Percentiles rank a stretch among this genome's conserved stretches.
These are phyloP conservation scores for Bassia scoparia DNA, from an alignment of 148 eudicot species.

Conservation along the genomic window DNA sequence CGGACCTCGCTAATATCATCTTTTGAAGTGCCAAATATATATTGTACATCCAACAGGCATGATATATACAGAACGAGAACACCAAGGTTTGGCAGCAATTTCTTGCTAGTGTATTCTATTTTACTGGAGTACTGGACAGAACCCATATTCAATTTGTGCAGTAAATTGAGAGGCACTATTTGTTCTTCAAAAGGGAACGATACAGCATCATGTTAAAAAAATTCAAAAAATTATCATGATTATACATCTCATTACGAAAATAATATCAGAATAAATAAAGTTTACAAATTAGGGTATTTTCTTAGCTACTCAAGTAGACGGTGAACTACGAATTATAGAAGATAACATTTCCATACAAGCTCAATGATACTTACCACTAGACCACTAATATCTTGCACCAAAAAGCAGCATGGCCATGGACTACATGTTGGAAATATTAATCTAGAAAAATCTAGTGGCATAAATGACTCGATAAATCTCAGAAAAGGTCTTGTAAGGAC, in stretches of 20 bases:
- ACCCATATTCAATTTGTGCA: neutral
- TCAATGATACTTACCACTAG: neutral
- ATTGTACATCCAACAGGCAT: neutral
- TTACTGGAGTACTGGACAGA: neutral
- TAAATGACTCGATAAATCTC: too few relatives aligned
- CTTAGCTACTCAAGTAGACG: neutral
- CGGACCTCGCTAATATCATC: neutral
- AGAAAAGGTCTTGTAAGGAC: too few relatives aligned
- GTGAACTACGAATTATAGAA: neutral
- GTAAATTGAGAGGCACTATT: neutral
- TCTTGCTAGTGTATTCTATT: neutral
- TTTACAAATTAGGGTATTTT: neutral
- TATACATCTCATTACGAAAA: neutral
- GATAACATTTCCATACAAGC: neutral
- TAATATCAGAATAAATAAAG: neutral
- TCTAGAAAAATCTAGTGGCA: too few relatives aligned
- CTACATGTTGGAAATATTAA: too few relatives aligned
- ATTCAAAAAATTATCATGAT: neutral
- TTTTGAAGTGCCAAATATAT: neutral
- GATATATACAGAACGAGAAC: neutral
- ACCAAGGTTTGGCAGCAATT: neutral
- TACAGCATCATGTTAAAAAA: neutral
- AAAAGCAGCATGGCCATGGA: conserved; percentile 5
- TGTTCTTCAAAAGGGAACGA: neutral
- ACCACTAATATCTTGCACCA: neutral